phyloP scores from a whole-genome alignment of 2,329 filamentous ascomycete genomes.

The Huntiella abstrusa region DNA sequence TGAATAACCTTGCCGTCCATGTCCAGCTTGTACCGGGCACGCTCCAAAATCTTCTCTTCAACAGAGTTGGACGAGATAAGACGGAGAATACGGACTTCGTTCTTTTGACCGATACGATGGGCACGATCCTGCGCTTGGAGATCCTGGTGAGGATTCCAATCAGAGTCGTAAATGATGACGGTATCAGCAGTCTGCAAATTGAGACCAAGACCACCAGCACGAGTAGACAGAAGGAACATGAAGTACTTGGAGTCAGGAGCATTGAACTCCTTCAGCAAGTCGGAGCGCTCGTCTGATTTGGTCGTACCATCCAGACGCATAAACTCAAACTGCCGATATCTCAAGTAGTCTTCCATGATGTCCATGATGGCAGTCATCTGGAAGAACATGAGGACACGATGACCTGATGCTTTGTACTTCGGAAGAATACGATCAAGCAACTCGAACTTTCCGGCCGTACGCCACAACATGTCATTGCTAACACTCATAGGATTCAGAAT shows the following conservation, averaged over 20 bases:
- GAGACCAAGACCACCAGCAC: slow-evolving; percentile 90
- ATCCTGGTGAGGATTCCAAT: slow-evolving; percentile 99
- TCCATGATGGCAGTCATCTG: slow-evolving; percentile 99
- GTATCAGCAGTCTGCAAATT: slow-evolving; percentile 96
- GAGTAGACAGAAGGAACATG: slow-evolving; percentile 95
- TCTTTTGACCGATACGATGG: slow-evolving; percentile 99
- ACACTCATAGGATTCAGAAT: slow-evolving; percentile 83
- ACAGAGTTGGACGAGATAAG: slow-evolving; percentile 94
- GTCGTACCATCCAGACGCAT: slow-evolving; percentile 90
- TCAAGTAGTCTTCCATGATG: slow-evolving; percentile 97
- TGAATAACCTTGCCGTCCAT: slow-evolving; percentile 99
- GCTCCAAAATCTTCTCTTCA: slow-evolving; percentile 94
- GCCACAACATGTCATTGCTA: slow-evolving; percentile 88
- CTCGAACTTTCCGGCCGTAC: slow-evolving; percentile 93
- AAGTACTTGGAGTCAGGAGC: slow-evolving; percentile 81
- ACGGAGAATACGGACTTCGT: slow-evolving; percentile 89
- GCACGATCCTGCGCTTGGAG: slow-evolving; percentile 98
- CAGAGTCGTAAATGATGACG: slow-evolving; percentile 98
- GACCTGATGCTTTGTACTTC: slow-evolving; percentile 78
- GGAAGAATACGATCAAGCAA: slow-evolving; percentile 79
- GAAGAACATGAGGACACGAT: slow-evolving; percentile 98
- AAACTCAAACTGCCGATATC: slow-evolving; percentile 66
- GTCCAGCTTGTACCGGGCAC: slow-evolving; percentile 92
- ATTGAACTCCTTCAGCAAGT: slow-evolving; percentile 78
- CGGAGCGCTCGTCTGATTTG: slow-evolving; percentile 91